These are phyloP conservation scores for Cylindrotheca closterium DNA, from an alignment of 108 stramenopile genomes.

Conservation along the genomic window DNA sequence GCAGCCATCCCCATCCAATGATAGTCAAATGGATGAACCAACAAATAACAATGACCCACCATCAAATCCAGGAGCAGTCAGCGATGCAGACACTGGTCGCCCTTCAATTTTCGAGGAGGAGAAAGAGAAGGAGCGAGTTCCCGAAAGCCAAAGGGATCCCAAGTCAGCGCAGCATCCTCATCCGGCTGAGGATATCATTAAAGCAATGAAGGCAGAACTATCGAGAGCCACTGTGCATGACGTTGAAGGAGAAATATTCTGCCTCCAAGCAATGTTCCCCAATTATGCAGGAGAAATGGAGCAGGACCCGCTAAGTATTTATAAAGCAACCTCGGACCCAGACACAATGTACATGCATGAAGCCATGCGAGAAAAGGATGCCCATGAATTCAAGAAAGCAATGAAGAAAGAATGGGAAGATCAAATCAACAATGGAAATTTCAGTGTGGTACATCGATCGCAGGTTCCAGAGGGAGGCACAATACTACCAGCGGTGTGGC, in stretches of 20 bases:
- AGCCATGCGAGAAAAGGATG: conserved; percentile 26
- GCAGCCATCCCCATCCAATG: too few species aligned
- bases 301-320: not conserved
- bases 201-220: conserved; percentile 5
- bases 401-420: conserved; percentile 3
- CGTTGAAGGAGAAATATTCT: not conserved
- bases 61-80: too few species aligned
- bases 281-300: not conserved
- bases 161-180: too few species aligned
- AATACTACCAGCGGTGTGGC: conserved; percentile 47
- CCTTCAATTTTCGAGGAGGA: too few species aligned
- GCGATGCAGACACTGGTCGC: too few species aligned
- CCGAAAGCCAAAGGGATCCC: too few species aligned
- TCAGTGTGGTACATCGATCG: conserved; percentile 5
- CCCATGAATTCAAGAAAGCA: conserved; percentile 4
- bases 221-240: not conserved
- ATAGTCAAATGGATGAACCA: too few species aligned
- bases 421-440: not conserved
- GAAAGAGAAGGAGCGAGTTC: too few species aligned
- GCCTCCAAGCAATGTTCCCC: conserved; percentile 2
- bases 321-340: conserved; percentile 16
- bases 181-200: not conserved
- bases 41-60: too few species aligned
- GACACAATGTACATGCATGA: conserved; percentile 40
- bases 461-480: conserved; percentile 28